phyloP scores from a whole-genome alignment of 2,329 filamentous ascomycete genomes.

The Pseudogymnoascus sp. region DNA sequence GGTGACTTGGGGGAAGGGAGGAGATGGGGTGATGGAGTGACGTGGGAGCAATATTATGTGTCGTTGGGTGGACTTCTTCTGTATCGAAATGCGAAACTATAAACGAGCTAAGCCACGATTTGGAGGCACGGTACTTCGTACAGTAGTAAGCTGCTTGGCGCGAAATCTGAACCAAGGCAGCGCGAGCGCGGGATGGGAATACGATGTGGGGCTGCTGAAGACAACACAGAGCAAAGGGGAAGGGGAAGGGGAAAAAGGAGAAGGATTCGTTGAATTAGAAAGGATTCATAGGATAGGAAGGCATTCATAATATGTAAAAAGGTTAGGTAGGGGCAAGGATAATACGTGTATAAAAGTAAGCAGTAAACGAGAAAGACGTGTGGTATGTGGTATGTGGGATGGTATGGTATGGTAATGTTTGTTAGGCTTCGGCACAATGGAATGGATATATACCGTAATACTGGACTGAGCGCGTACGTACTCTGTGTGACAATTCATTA shows the following conservation, averaged over 20 bases:
- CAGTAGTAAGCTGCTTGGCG: conserved; percentile 2
- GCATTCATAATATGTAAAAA: background rate
- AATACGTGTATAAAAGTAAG: background rate
- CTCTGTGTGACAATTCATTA: background rate
- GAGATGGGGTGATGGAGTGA: background rate
- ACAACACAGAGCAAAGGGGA: background rate
- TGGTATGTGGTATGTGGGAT: background rate
- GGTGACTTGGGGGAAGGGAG: background rate
- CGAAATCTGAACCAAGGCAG: background rate
- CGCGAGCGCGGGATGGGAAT: background rate
- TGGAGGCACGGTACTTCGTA: conserved; percentile 2
- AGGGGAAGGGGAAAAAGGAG: background rate
- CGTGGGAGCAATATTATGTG: background rate
- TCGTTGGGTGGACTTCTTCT: background rate
- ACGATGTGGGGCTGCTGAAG: background rate
- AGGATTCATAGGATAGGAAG: background rate
- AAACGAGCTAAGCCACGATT: conserved; percentile 7
- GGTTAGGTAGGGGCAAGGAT: background rate
- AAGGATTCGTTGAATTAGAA: background rate
- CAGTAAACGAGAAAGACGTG: background rate
- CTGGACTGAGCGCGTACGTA: background rate
- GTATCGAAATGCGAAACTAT: background rate
- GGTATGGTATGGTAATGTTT: background rate
- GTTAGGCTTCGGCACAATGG: background rate
- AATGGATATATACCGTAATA: background rate